Base-by-base conservation (phyloP, 495 filamentous ascomycete genomes). In the Elaphomyces granulatus region DNA sequence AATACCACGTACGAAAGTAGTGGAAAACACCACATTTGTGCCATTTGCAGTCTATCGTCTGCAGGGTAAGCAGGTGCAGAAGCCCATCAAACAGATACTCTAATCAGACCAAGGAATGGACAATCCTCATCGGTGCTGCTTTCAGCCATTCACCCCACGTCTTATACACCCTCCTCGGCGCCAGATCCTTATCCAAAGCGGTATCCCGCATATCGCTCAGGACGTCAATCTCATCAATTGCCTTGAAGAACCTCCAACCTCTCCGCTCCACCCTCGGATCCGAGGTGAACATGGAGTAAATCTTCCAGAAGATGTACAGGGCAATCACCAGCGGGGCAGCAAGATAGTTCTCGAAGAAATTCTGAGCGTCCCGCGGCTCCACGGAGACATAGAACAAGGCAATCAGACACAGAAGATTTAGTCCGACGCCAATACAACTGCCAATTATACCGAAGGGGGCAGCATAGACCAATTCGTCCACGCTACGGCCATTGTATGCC, bases 381-480 rank as follows among this genome's bases (percentile, higher is more conserved):
- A 69, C 45, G 2, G 66, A 53, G 10, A 56, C 49, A 38, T 68
- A 71, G 48, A 71, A 71, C 55, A 74, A 61, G 28, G 82, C 83
- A 36, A 77, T 60, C 2, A 90, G 53, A 37, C 74, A 73, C 12
- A 87, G 41, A 34, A 74, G 28, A 43, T 70, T 66, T 16, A 87
- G 62, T 37, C 52, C 44, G 1, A 85, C 53, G 17, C 83, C 81
- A 12, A 83, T 44, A 38, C 57, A 84, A 18, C 75, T 80, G 42
- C 83, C 83, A 21, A 60, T 71, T 4, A 83, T 64, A 38, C 83
- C 83, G 32, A 72, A 68, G 14, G 70, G 51, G 9, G 83, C 74
- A 41, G 65, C 55, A 61, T 75, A 90, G 1, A 80, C 77, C 17
- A 90, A 70, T 54, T 87, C 81, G 20, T 81, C 75, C 0, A 80